phyloP scores from a whole-genome alignment of 768 basidiomycete species.

The Naganishia onofrii region DNA sequence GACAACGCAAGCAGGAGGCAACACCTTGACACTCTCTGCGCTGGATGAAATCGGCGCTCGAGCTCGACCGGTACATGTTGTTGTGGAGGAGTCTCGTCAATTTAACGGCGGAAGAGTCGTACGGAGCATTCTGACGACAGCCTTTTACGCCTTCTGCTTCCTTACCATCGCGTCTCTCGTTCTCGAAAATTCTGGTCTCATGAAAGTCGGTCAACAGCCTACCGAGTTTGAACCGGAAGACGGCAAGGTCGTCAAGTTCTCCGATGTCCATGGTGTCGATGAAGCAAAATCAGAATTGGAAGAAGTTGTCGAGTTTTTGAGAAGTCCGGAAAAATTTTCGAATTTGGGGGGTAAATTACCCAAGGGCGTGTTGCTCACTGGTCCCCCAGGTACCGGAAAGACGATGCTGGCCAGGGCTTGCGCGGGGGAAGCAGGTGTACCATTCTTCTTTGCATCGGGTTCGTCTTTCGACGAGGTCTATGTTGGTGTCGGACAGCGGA shows the following conservation, averaged over 20 bases:
- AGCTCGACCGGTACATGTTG: constrained; percentile 47
- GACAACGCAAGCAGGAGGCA: background rate
- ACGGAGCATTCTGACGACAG: constrained; percentile 27
- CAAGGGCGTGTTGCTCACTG: constrained; percentile 74
- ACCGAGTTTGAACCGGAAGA: constrained; percentile 75
- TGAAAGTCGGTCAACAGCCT: constrained; percentile 75
- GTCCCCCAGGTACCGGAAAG: constrained; percentile 35
- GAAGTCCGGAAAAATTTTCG: constrained; percentile 85
- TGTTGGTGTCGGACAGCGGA: constrained; percentile 63
- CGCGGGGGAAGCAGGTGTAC: constrained; percentile 95
- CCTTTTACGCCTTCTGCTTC: constrained; percentile 52
- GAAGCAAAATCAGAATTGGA: constrained; percentile 94
- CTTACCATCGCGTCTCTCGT: constrained; percentile 82
- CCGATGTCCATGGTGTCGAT: constrained; percentile 94
- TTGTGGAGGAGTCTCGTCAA: constrained; percentile 33
- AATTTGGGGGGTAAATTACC: constrained; percentile 89
- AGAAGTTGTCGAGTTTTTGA: constrained; percentile 92
- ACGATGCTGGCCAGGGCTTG: constrained; percentile 96
- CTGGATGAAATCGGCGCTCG: constrained; percentile 38
- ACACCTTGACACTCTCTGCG: constrained; percentile 22
- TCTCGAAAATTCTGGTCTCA: constrained; percentile 86
- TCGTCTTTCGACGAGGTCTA: constrained; percentile 99
- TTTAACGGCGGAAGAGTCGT: constrained; percentile 23
- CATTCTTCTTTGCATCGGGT: constrained; percentile 94
- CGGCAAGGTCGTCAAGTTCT: constrained; percentile 81